Evolutionary conservation across 225 moss, liverwort and hornwort genomes (phyloP), one percentile per base, ranked within the genome.

Genomic region (Antitrichia curtipendula): DNA sequence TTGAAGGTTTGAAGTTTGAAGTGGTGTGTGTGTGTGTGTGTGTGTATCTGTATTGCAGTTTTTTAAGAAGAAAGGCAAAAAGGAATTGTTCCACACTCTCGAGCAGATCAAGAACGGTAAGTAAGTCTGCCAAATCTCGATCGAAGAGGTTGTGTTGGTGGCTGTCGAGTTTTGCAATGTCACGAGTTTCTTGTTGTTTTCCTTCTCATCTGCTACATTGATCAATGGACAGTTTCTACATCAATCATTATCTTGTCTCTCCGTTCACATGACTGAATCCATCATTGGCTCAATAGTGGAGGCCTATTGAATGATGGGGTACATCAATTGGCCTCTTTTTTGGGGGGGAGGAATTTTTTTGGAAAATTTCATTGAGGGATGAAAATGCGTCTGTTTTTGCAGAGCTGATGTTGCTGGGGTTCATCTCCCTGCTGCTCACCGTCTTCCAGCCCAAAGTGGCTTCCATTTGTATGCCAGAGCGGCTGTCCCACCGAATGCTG

Each of bases 351-450:
- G 13, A 60, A 13, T 6, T 60, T 80, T 8, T 3, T n/a, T n/a
- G n/a, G n/a, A n/a, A 27, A 31, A 60, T 32, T 43, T 60, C 19
- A 43, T 43, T 45, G 60, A 80, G 80, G 31, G 13, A 21, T 7
- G 9, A 28, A 18, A 17, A 28, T 22, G 31, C 14, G 19, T 24
- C 14, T 36, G 17, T 53, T 49, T 82, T 61, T 82, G 91, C 93
- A 99, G 99, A 99, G 93, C 85, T 99, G 93, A 99, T 99, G 99
- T 89, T 99, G 82, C 68, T 99, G 84, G 99, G 99, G 65, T 99
- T 99, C 92, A 95, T 99, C 86, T 99, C 99, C 49, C 89, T 99
- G 86, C 91, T 96, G 73, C 94, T 99, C 41, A 95, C 97, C 20
- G 97, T 95, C 32, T 94, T 96, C 63, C 97, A 99, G 77, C 82